Conservation (phyloP, 2,329 filamentous ascomycete species). For the Aspergillus uvarum region DNA sequence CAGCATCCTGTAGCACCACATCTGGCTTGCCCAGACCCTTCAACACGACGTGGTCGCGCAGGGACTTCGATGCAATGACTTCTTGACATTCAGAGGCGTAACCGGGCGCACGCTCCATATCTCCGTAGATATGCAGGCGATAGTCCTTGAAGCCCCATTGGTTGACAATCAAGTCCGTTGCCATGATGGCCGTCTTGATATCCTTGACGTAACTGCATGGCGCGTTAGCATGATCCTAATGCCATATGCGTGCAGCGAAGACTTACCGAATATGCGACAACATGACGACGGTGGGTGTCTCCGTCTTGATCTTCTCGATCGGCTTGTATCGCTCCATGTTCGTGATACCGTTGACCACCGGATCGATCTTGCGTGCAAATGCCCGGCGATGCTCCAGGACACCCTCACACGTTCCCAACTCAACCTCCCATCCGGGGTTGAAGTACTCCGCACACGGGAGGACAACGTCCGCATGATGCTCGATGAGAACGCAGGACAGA, state of each 20-base stretch:
- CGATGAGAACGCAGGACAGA: conserved; percentile 15
- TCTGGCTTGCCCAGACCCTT: conserved; percentile 31
- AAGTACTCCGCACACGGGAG: conserved; percentile 60
- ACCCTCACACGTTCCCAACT: conserved; percentile 59
- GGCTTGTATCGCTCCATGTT: conserved; percentile 63
- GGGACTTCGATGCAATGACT: conserved; percentile 55
- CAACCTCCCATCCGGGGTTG: conserved; percentile 63
- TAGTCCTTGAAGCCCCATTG: conserved; percentile 64
- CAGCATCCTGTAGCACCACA: conserved; percentile 17
- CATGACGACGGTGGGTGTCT: conserved; percentile 63
- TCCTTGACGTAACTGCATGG: conserved; percentile 50
- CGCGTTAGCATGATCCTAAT: neutral
- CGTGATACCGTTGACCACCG: conserved; percentile 63
- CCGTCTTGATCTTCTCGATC: conserved; percentile 57
- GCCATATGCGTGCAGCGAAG: neutral
- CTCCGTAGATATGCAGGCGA: conserved; percentile 62
- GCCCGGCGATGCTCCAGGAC: conserved; percentile 55
- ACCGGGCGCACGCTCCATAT: conserved; percentile 61
- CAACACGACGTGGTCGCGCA: conserved; percentile 52
- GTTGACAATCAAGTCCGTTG: conserved; percentile 64
- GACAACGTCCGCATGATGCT: conserved; percentile 57
- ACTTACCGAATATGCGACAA: conserved; percentile 52
- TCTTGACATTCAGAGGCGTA: conserved; percentile 60
- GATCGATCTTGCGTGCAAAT: conserved; percentile 61
- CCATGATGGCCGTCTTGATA: conserved; percentile 62